A percentile compares a stretch with the other conserved stretches of the same genome.
These are phyloP conservation scores for Alternaria burnsii DNA, from an alignment of 2,329 filamentous ascomycete genomes.

Conservation along the genomic window DNA sequence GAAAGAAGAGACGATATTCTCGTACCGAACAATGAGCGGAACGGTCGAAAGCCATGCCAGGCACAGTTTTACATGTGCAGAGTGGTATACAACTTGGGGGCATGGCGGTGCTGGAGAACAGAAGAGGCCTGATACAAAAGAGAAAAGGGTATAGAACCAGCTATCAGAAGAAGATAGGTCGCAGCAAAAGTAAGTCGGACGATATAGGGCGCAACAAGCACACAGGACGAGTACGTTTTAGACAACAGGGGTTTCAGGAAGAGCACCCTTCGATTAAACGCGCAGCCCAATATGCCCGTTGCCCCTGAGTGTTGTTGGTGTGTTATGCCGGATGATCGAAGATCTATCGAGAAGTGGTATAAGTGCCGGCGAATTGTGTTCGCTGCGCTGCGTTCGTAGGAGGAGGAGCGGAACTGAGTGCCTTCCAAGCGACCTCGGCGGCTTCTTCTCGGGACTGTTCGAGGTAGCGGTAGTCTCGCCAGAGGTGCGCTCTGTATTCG, in stretches of 20 bases:
- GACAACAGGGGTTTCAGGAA: neutral
- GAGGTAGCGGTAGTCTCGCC: conserved; percentile 49
- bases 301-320: conserved; percentile 2
- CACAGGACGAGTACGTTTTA: neutral
- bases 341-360: conserved; percentile 31
- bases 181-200: conserved; percentile 4
- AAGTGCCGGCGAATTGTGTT: conserved; percentile 30
- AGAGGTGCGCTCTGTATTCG: conserved; percentile 46
- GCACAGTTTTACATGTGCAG: neutral
- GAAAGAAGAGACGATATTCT: neutral
- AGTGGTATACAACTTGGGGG: neutral
- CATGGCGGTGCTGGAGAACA: neutral
- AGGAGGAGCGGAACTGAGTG: conserved; percentile 25
- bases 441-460: conserved; percentile 50
- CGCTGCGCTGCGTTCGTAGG: conserved; percentile 26
- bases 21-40: neutral
- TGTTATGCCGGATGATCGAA: neutral
- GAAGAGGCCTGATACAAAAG: conserved; percentile 6
- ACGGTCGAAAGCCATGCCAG: neutral
- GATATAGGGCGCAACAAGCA: neutral
- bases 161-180: conserved; percentile 14
- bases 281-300: neutral
- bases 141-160: conserved; percentile 20
- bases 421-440: conserved; percentile 47
- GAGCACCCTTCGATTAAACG: neutral